Evolutionary conservation across 2,329 filamentous ascomycete genomes (phyloP).

Genomic region (Neopestalotiopsis sp.): DNA sequence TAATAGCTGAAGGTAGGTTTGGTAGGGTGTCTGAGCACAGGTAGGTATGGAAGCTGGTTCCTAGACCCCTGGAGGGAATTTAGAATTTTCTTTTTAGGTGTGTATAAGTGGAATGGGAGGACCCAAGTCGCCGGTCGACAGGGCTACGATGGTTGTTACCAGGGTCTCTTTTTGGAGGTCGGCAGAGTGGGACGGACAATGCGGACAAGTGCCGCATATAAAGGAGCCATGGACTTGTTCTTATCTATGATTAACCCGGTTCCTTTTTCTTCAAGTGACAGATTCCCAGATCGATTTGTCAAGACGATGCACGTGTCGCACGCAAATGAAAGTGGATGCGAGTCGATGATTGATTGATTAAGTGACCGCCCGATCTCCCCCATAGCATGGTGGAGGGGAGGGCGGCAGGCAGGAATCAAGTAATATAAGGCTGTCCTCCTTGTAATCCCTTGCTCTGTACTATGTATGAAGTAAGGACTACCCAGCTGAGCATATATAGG

Average conservation of each 20-base stretch:
- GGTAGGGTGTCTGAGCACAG: no score
- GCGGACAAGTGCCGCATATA: not conserved
- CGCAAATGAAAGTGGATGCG: not conserved
- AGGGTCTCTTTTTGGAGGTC: no score
- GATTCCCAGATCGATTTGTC: not conserved
- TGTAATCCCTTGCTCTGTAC: not conserved
- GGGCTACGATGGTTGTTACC: not conserved
- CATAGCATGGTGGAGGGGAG: no score
- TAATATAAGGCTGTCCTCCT: not conserved
- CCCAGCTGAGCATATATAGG: no score
- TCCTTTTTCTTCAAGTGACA: not conserved
- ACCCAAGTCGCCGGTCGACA: not conserved
- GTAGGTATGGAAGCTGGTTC: not conserved
- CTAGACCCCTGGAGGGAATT: not conserved
- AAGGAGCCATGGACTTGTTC: not conserved
- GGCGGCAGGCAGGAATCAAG: not conserved
- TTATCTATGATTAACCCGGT: not conserved
- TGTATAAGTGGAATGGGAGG: not conserved
- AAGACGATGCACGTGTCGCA: conserved; percentile 11
- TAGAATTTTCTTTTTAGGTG: not conserved
- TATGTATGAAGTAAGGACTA: not conserved
- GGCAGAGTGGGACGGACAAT: not conserved
- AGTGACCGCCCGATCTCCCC: not conserved
- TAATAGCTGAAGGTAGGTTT: not conserved
- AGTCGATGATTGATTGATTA: not conserved